A percentile compares a stretch with the other conserved stretches of the same genome.
phyloP scores from a whole-genome alignment of 192 early-diverging fungal genomes.

The Coemansia javaensis region DNA sequence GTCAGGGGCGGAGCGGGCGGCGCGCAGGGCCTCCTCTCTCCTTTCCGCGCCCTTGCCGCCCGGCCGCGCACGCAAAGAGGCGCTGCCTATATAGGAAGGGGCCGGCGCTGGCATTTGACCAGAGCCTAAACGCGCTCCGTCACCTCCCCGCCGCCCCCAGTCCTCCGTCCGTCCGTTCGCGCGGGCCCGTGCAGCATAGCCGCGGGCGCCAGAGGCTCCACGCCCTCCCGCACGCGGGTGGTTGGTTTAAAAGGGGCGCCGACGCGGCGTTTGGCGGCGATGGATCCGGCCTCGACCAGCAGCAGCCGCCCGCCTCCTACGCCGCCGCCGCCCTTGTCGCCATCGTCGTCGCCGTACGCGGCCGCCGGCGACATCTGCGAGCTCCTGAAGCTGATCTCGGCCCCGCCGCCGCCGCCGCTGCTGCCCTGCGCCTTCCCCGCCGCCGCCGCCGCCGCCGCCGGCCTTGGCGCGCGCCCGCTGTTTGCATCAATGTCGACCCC shows the following conservation, averaged over 20 bases:
- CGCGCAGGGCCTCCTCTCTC: too few relatives aligned
- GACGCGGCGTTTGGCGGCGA: neutral
- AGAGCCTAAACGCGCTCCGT: neutral
- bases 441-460: too few relatives aligned
- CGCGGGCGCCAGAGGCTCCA: neutral
- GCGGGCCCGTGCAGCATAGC: too few relatives aligned
- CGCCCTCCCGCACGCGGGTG: neutral
- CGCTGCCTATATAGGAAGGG: neutral
- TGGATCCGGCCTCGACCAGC: conserved; percentile 1
- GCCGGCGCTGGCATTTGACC: neutral
- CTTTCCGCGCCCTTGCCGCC: neutral
- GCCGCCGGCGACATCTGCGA: neutral
- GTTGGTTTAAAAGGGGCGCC: too few relatives aligned
- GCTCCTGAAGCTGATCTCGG: conserved; percentile 1
- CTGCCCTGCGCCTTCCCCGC: too few relatives aligned
- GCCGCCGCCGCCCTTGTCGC: neutral
- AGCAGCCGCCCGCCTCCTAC: neutral
- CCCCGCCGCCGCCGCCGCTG: neutral
- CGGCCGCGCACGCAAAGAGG: too few relatives aligned
- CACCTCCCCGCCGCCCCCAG: neutral
- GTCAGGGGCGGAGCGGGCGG: too few relatives aligned
- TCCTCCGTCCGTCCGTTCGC: too few relatives aligned
- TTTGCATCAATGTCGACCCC: too few relatives aligned
- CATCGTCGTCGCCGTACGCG: too few relatives aligned
- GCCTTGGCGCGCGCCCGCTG: too few relatives aligned